These are phyloP conservation scores for Colletotrichum musae DNA, from an alignment of 2,329 filamentous ascomycete genomes.

Conservation along the genomic window DNA sequence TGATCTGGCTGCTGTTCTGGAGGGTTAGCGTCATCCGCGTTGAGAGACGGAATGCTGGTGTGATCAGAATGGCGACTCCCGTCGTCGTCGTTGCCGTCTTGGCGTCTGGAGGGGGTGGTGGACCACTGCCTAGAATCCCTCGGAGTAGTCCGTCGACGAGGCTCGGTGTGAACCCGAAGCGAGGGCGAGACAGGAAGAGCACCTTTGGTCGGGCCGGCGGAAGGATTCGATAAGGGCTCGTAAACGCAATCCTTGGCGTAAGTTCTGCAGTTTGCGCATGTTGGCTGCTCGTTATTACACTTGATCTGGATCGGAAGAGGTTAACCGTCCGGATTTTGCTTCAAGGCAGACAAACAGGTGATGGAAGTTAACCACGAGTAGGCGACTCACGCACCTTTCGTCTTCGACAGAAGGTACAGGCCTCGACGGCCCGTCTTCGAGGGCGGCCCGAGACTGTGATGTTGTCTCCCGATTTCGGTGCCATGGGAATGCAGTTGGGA, in stretches of 20 bases:
- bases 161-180: background rate
- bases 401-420: slow-evolving; percentile 50
- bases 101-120: background rate
- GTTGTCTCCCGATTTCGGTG: slow-evolving; percentile 6
- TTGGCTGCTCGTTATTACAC: slow-evolving; percentile 61
- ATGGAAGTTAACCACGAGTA: background rate
- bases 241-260: slow-evolving; percentile 61
- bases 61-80: slow-evolving; percentile 1
- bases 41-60: background rate
- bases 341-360: background rate
- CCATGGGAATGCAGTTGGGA: background rate
- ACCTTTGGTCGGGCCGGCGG: background rate
- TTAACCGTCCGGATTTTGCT: slow-evolving; percentile 16
- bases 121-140: background rate
- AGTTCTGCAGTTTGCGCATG: slow-evolving; percentile 61
- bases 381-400: slow-evolving; percentile 46
- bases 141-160: slow-evolving; percentile 3
- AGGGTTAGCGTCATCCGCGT: background rate
- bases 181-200: background rate
- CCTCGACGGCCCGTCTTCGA: slow-evolving; percentile 48
- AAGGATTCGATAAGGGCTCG: slow-evolving; percentile 51
- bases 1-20: background rate
- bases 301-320: slow-evolving; percentile 57
- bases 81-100: background rate
- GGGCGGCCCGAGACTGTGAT: slow-evolving; percentile 38